Evolutionary conservation across 2,329 filamentous ascomycete species (phyloP).

Genomic region (Botryotinia calthae): DNA sequence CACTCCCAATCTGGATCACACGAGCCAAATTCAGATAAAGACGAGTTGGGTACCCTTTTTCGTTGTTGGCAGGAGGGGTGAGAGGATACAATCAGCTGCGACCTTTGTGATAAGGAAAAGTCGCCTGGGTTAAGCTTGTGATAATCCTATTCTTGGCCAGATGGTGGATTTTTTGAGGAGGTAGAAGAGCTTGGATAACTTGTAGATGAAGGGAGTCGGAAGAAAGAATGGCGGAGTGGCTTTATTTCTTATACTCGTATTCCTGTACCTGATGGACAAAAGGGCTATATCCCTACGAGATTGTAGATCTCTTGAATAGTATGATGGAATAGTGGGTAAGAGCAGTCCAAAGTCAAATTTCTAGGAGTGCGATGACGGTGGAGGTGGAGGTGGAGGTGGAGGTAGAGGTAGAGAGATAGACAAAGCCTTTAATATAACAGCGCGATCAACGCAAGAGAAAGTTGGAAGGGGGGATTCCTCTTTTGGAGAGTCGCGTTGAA

Average conservation of each 20-base stretch:
- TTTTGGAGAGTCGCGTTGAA: neutral
- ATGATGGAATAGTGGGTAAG: constrained; percentile 11
- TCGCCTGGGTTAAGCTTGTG: constrained; percentile 25
- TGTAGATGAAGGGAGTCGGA: neutral
- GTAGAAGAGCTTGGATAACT: neutral
- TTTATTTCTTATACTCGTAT: neutral
- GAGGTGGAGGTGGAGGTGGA: neutral
- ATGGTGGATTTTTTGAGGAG: neutral
- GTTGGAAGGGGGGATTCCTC: neutral
- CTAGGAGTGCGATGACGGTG: constrained; percentile 2
- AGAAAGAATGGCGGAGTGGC: neutral
- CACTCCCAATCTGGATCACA: constrained; percentile 24
- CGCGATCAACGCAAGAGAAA: neutral
- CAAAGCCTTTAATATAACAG: neutral
- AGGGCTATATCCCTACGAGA: neutral
- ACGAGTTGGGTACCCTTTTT: constrained; percentile 12
- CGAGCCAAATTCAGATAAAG: constrained; percentile 29
- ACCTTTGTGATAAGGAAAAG: constrained; percentile 28
- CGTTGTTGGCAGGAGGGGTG: neutral
- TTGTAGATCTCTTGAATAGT: neutral
- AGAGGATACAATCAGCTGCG: constrained; percentile 28
- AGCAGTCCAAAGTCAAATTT: neutral
- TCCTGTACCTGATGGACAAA: neutral
- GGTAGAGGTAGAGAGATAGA: neutral
- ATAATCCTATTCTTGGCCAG: constrained; percentile 5